Evolutionary conservation across 345 rosid genomes (phyloP).

Genomic region (Acer yangbiense): DNA sequence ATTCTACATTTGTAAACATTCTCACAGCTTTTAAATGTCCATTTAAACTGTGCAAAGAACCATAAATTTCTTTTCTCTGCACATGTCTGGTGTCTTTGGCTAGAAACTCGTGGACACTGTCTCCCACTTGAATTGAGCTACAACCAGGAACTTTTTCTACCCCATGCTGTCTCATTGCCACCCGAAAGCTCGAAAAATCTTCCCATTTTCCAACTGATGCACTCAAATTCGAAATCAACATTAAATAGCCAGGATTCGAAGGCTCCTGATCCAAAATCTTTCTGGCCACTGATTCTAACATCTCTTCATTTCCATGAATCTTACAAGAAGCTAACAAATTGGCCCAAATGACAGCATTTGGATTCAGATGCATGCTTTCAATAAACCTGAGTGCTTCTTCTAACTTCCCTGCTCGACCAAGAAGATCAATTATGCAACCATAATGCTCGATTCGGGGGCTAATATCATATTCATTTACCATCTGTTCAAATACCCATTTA

Average conservation of each 20-base stretch:
- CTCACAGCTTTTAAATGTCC: slow-evolving; percentile 20
- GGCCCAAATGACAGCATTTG: slow-evolving; percentile 38
- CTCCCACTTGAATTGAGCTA: slow-evolving; percentile 33
- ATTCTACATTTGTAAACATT: slow-evolving; percentile 7
- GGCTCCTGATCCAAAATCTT: slow-evolving; percentile 35
- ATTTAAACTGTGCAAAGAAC: slow-evolving; percentile 21
- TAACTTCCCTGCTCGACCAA: slow-evolving; percentile 36
- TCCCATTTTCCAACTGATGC: slow-evolving; percentile 33
- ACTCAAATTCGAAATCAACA: slow-evolving; percentile 28
- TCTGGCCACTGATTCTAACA: slow-evolving; percentile 20
- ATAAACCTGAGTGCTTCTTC: slow-evolving; percentile 36
- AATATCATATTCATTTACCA: slow-evolving; percentile 27
- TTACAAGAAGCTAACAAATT: slow-evolving; percentile 30
- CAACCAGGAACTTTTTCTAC: slow-evolving; percentile 39
- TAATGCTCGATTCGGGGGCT: slow-evolving; percentile 40
- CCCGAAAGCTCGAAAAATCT: slow-evolving; percentile 22
- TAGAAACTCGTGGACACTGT: slow-evolving; percentile 27
- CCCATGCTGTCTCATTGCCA: slow-evolving; percentile 34
- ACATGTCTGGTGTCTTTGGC: slow-evolving; percentile 32
- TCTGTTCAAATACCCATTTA: slow-evolving; percentile 29
- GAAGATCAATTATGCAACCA: slow-evolving; percentile 44
- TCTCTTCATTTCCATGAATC: slow-evolving; percentile 29
- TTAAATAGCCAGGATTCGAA: slow-evolving; percentile 34
- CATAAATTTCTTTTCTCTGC: slow-evolving; percentile 30
- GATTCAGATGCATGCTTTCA: slow-evolving; percentile 40